phyloP scores from a whole-genome alignment of 2,329 filamentous ascomycete genomes.

The Aspergillus sclerotialis region DNA sequence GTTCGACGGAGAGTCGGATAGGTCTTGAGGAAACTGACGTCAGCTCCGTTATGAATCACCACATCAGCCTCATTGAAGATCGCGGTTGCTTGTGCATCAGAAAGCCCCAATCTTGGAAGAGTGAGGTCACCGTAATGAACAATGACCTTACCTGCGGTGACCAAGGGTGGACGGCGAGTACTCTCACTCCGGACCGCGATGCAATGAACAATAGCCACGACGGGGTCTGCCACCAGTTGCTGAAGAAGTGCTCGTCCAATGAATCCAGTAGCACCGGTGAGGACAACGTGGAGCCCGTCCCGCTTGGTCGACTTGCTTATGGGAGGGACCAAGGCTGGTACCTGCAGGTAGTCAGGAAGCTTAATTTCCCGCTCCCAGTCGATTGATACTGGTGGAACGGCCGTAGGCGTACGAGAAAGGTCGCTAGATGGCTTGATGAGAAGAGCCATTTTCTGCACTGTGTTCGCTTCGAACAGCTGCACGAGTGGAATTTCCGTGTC shows the following conservation, averaged over 20 bases:
- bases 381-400: no score
- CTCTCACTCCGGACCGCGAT: no score
- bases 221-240: no score
- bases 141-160: no score
- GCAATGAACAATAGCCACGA: no score
- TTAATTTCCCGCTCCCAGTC: constrained; percentile 2
- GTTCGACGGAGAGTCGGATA: constrained; percentile 14
- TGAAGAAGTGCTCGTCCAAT: no score
- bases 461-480: constrained; percentile 1
- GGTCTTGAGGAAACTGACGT: constrained; percentile 19
- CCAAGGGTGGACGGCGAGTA: no score
- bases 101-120: constrained; percentile 31
- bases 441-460: no score
- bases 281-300: constrained; percentile 3
- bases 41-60: constrained; percentile 49
- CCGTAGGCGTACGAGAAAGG: no score
- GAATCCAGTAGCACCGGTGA: constrained; percentile 9
- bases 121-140: constrained; percentile 35
- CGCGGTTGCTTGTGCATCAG: constrained; percentile 17
- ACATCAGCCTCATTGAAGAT: constrained; percentile 31
- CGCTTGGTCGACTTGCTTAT: background rate
- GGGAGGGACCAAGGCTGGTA: background rate
- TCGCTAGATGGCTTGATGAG: no score
- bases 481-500: constrained; percentile 1
- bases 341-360: no score